Evolutionary conservation across 1,284 basidiomycete species (phyloP).

Genomic region (Cryptococcus deneoformans): DNA sequence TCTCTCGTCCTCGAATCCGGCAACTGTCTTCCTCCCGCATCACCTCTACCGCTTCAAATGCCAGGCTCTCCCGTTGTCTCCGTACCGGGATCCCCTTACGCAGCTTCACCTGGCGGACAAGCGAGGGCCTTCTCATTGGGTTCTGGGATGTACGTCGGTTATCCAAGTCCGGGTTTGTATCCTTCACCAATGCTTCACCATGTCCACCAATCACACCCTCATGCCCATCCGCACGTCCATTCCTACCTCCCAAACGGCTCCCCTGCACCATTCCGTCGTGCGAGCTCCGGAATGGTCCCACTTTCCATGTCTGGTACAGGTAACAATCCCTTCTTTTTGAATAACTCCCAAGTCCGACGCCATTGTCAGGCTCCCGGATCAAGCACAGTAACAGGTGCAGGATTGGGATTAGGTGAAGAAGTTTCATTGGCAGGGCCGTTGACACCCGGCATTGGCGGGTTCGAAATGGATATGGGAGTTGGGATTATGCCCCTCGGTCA

Average conservation of each 20-base stretch:
- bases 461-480: neutral
- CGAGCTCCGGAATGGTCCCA: conserved; percentile 10
- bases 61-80: conserved; percentile 9
- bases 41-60: conserved; percentile 10
- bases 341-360: neutral
- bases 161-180: conserved; percentile 29
- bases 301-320: neutral
- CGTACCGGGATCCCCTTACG: conserved; percentile 6
- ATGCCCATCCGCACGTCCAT: conserved; percentile 8
- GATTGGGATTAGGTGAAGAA: neutral
- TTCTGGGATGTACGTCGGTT: conserved; percentile 9
- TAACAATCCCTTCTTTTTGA: too few relatives aligned
- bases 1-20: conserved; percentile 12
- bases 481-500: conserved; percentile 1
- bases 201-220: conserved; percentile 1
- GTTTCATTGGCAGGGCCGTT: conserved; percentile 27
- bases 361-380: neutral
- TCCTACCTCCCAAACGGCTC: conserved; percentile 7
- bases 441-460: conserved; percentile 23
- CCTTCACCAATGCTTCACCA: conserved; percentile 26
- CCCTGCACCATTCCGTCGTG: conserved; percentile 22
- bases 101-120: conserved; percentile 1
- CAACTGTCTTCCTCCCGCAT: conserved; percentile 5
- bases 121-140: conserved; percentile 1
- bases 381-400: neutral